Conservation (phyloP, 2,329 filamentous ascomycete species). For the Volutella citrinella region DNA sequence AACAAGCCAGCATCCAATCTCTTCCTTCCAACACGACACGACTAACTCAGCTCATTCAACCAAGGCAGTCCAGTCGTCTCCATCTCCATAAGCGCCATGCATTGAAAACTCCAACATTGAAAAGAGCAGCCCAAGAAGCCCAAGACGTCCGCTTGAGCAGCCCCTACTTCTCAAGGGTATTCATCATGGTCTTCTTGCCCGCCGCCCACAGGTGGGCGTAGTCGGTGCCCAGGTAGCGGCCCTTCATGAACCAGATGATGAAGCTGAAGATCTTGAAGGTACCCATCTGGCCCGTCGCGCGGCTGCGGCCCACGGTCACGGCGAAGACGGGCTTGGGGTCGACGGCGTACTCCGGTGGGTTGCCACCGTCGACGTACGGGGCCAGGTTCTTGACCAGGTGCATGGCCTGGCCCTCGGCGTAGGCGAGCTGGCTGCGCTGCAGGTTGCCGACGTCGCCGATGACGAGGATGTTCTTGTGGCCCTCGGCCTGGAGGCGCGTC, state of each 20-base stretch:
- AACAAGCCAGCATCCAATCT: too few species aligned
- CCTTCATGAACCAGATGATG: constrained; percentile 38
- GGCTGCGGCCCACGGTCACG: constrained; percentile 38
- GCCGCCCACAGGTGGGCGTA: constrained; percentile 26
- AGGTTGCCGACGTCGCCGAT: constrained; percentile 43
- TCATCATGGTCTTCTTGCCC: constrained; percentile 32
- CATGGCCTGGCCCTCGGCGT: constrained; percentile 31
- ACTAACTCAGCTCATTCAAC: too few species aligned
- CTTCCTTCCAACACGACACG: too few species aligned
- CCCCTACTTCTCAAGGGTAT: constrained; percentile 31
- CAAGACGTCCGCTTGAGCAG: background rate
- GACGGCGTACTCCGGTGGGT: constrained; percentile 29
- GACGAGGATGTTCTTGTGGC: constrained; percentile 40
- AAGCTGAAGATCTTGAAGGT: constrained; percentile 36
- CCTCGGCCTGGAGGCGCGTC: constrained; percentile 32
- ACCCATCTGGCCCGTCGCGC: constrained; percentile 37
- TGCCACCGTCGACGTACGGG: constrained; percentile 28
- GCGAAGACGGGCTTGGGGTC: constrained; percentile 30
- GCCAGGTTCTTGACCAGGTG: constrained; percentile 35
- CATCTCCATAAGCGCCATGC: too few species aligned
- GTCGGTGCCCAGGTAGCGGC: constrained; percentile 35
- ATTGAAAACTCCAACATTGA: constrained; percentile 1
- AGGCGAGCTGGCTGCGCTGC: constrained; percentile 30
- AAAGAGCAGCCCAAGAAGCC: background rate
- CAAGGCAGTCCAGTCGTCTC: too few species aligned